Evolutionary conservation across 306 rosid species (phyloP).

Genomic region (Trifolium fragiferum): DNA sequence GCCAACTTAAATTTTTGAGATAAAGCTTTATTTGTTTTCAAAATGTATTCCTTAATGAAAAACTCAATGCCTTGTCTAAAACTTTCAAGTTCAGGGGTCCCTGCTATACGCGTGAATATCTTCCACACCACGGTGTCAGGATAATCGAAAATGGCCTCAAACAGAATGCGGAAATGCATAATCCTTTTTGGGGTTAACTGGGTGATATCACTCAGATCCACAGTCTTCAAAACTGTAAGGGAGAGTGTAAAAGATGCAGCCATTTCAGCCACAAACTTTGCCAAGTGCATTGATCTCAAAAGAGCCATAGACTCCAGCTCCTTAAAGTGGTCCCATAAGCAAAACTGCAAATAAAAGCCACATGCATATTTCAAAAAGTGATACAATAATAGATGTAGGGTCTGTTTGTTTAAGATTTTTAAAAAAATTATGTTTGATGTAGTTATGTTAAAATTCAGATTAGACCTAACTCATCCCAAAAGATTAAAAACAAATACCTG

Average conservation of each 20-base stretch:
- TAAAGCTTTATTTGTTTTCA: conserved; percentile 56
- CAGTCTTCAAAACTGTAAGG: conserved; percentile 70
- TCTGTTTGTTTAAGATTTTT: too few species aligned
- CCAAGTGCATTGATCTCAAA: conserved; percentile 77
- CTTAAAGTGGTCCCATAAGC: conserved; percentile 92
- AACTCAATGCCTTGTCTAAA: conserved; percentile 75
- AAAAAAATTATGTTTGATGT: too few species aligned
- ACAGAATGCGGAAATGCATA: conserved; percentile 84
- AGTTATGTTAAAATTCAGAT: neutral
- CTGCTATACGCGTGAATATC: conserved; percentile 73
- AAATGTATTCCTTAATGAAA: conserved; percentile 67
- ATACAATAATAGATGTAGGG: too few species aligned
- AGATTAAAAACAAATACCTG: conserved; percentile 72
- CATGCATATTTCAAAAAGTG: too few species aligned
- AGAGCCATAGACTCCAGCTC: conserved; percentile 80
- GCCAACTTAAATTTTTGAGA: conserved; percentile 69
- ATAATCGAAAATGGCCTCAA: conserved; percentile 76
- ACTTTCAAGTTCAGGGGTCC: conserved; percentile 71
- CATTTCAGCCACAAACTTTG: conserved; percentile 89
- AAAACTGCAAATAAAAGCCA: conserved; percentile 59
- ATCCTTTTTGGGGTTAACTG: conserved; percentile 73
- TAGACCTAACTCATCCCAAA: neutral
- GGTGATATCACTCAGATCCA: conserved; percentile 64
- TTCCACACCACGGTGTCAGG: conserved; percentile 74
- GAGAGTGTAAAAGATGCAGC: conserved; percentile 78